Evolutionary conservation across 306 rosid species (phyloP).

Genomic region (Quercus robur): DNA sequence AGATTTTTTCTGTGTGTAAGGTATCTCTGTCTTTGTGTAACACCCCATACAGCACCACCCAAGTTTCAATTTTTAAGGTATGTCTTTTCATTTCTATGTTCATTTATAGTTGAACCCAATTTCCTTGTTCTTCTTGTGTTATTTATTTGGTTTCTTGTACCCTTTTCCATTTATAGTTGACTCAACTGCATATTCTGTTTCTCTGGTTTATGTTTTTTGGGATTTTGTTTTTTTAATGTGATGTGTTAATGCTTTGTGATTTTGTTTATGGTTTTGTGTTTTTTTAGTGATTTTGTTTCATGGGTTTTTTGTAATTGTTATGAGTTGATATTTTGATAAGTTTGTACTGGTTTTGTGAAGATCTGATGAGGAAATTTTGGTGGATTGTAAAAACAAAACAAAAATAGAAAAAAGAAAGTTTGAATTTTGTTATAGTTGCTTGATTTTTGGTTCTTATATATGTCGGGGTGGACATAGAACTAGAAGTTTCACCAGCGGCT

Average conservation of each 20-base stretch:
- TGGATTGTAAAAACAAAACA: slow-evolving; percentile 3
- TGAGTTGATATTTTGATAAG: background rate
- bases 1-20: background rate
- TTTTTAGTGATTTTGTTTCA: background rate
- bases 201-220: too few species aligned
- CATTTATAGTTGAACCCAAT: background rate
- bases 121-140: too few species aligned
- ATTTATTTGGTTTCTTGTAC: too few species aligned
- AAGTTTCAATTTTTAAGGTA: slow-evolving; percentile 38
- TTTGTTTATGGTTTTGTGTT: slow-evolving; percentile 19
- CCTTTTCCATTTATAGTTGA: background rate
- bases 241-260: slow-evolving; percentile 11
- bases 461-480: background rate
- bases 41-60: slow-evolving; percentile 7
- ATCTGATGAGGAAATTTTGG: slow-evolving; percentile 19
- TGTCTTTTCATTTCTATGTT: slow-evolving; percentile 14
- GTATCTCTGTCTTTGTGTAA: slow-evolving; percentile 12
- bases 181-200: background rate
- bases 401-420: background rate
- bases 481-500: background rate
- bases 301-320: slow-evolving; percentile 6
- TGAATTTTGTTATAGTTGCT: slow-evolving; percentile 10
- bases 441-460: background rate
- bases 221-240: too few species aligned
- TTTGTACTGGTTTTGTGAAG: slow-evolving; percentile 24